Base-by-base conservation (phyloP, 2,329 filamentous ascomycete species). In the Phialophora expanda region DNA sequence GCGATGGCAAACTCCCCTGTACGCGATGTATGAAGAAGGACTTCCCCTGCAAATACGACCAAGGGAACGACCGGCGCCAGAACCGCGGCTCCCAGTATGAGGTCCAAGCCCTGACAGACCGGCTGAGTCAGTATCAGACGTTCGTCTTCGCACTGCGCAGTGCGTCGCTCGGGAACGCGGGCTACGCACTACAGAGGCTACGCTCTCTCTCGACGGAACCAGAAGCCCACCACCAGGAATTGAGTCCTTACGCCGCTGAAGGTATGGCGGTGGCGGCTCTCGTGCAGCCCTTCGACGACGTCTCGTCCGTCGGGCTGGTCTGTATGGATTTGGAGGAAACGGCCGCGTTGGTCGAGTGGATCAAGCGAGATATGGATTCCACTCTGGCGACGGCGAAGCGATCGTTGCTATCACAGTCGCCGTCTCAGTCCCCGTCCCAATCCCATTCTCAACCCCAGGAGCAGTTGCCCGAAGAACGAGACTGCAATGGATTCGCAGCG, bases 1-100 rank as follows among this genome's bases (percentile, higher is more conserved):
- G 79, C 66, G 78, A 80, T 67, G 79, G 79, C 22, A 71, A 76
- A 48, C 76, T 76, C 66, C 79, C 79, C 50, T 81, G 79, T 61
- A 76, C 76, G 26, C 75, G 78, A 62, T 81, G 79, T 26, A 7
- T 28, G 26, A 62, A 12, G 14, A 59, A 44, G 44, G 32, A 28
- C 4, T 11, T 54, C 12, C 2, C 6, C 24, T 66, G 64, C 55
- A 62, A 12, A 4, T 66, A 59, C 59, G 64, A 60, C 4, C 56
- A 55, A 11, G 60, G 56, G 5, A 62, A 17, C 26, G 64, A 66
- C 34, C 51, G 60, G 8, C 64, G 64, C 8, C 55, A 56, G 28
- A 34, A 22, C 28, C 58, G 64, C 1, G 59, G 55, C 7, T 54
- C 55, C 17, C 20, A 38, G 5, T 48, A 34, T 5, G 64, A 59